Conservation (phyloP, 129 eudicot genomes). For the Centrapalus pauciflorus region DNA sequence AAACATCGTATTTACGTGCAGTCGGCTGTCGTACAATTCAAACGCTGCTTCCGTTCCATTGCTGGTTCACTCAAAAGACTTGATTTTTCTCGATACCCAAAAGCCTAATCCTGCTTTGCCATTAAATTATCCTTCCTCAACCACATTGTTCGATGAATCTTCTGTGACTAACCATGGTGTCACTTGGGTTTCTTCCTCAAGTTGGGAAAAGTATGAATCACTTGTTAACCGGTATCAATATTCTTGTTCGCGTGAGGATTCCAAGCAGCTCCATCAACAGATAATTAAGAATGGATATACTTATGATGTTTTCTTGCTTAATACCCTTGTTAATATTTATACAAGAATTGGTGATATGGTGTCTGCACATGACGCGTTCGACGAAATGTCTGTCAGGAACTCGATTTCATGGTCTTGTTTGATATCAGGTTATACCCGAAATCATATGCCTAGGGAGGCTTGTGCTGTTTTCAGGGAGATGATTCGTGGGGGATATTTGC, state of each 20-base stretch:
- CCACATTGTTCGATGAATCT: conserved; percentile 6
- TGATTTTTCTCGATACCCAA: conserved; percentile 9
- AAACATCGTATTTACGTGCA: conserved; percentile 13
- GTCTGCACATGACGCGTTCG: conserved; percentile 61
- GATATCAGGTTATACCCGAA: conserved; percentile 73
- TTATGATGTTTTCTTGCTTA: conserved; percentile 54
- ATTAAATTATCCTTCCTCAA: conserved; percentile 7
- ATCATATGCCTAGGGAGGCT: conserved; percentile 45
- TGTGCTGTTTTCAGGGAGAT: conserved; percentile 48
- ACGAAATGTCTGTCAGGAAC: conserved; percentile 73
- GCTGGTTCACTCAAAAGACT: conserved; percentile 3
- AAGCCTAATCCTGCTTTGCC: conserved; percentile 7
- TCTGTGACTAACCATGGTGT: background rate
- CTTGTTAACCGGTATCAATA: conserved; percentile 26
- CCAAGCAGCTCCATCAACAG: conserved; percentile 51
- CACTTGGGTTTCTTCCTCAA: conserved; percentile 5
- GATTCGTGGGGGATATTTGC: conserved; percentile 45
- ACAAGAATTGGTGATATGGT: conserved; percentile 44
- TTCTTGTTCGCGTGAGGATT: conserved; percentile 35
- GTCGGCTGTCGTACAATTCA: conserved; percentile 13
- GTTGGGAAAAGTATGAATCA: conserved; percentile 19
- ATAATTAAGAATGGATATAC: conserved; percentile 56
- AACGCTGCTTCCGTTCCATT: conserved; percentile 10
- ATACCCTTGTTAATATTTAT: conserved; percentile 60
- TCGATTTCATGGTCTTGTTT: conserved; percentile 81